Conservation (phyloP, 768 basidiomycete genomes). For the Coprinopsis sp. region DNA sequence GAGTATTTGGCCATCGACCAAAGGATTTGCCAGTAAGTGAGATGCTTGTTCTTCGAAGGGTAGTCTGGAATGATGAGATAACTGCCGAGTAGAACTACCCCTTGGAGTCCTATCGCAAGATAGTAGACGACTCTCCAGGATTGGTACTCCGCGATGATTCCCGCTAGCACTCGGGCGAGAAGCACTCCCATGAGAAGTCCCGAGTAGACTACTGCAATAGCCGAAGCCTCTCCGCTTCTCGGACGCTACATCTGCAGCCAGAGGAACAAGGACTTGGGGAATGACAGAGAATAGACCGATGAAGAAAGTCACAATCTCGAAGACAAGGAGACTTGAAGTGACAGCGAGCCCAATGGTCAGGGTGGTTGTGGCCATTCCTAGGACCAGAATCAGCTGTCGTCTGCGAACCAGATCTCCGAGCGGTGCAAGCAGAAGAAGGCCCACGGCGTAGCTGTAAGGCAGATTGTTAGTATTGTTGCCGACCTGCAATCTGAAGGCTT, state of each 20-base stretch:
- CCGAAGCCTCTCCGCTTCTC: conserved; percentile 65
- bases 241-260: conserved; percentile 80
- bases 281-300: conserved; percentile 69
- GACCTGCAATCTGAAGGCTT: background rate
- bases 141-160: conserved; percentile 67
- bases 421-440: conserved; percentile 72
- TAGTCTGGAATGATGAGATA: conserved; percentile 79
- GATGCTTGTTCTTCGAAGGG: conserved; percentile 62
- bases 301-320: conserved; percentile 67
- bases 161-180: conserved; percentile 68
- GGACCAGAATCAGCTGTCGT: conserved; percentile 59
- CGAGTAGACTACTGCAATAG: conserved; percentile 70
- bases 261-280: conserved; percentile 71
- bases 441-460: conserved; percentile 56
- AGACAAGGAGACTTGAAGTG: conserved; percentile 52
- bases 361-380: conserved; percentile 48
- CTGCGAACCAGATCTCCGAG: conserved; percentile 80
- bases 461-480: conserved; percentile 1
- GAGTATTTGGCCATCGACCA: conserved; percentile 75
- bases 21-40: conserved; percentile 66
- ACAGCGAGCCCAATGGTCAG: conserved; percentile 71
- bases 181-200: conserved; percentile 69
- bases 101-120: conserved; percentile 70
- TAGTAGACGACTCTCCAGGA: conserved; percentile 77
- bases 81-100: conserved; percentile 48